Evolutionary conservation across 2,329 filamentous ascomycete genomes (phyloP), one percentile per base, ranked within the genome.

Genomic region (Ascocoryne sarcoides): DNA sequence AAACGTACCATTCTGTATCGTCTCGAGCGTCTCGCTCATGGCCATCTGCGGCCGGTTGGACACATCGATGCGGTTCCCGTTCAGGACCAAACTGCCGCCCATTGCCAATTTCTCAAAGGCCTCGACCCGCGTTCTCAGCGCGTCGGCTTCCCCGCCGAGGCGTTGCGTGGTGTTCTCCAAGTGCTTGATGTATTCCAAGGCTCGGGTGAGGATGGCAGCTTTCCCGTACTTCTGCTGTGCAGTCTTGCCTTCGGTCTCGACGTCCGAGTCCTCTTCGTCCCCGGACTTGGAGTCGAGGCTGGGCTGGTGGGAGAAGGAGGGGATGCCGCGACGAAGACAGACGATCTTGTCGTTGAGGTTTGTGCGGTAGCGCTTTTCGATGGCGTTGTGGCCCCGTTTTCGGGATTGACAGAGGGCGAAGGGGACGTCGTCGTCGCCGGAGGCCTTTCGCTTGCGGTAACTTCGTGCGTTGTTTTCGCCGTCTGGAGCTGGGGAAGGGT

Each of bases 331-430:
- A 16, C 44, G 42, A 2, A 52, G 46, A 28, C 28, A 32, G 21
- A 41, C 36, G 35, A 52, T 50, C 37, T 47, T 50, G 10, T 49
- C 45, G 31, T 53, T 53, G 17, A 53, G 43, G 26, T 53, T 53
- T 10, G 45, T 51, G 4, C 50, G 36, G 36, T 50, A 52, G 9
- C 47, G 32, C 33, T 47, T 48, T 37, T 48, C 43, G 26, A 45
- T 50, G 16, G 43, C 43, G 31, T 45, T 47, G 35, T 47, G 45
- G 9, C 45, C 45, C 9, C 39, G 31, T 28, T 49, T 47, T 21
- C 43, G 34, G 12, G 43, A 49, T 19, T 43, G 47, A 29, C 47
- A 42, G 2, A 44, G 32, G 0, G 44, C 33, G 21, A 5, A 36
- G 12, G 19, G 40, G 4, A 32, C 32, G 15, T 39, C 37, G 17